These are phyloP conservation scores for Mariannaea elegans DNA, from an alignment of 2,329 filamentous ascomycete species.

Conservation along the genomic window DNA sequence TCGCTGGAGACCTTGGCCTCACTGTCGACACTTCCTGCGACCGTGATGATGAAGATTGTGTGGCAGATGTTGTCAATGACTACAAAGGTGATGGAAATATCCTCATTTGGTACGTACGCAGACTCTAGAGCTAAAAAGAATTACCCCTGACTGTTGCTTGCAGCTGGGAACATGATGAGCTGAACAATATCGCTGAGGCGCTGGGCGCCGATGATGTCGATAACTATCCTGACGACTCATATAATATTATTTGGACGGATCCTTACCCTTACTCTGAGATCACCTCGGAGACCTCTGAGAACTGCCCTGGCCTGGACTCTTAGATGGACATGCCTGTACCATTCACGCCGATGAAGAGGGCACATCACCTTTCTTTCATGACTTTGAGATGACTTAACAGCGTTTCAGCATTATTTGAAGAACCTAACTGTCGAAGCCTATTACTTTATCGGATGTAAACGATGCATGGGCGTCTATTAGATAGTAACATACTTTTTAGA, in stretches of 20 bases:
- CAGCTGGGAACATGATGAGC: slow-evolving; percentile 66
- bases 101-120: slow-evolving; percentile 60
- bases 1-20: slow-evolving; percentile 64
- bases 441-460: too few species aligned
- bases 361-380: too few species aligned
- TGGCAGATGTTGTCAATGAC: slow-evolving; percentile 56
- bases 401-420: too few species aligned
- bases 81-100: slow-evolving; percentile 64
- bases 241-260: slow-evolving; percentile 66
- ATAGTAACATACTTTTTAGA: too few species aligned
- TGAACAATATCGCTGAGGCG: slow-evolving; percentile 60
- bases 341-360: too few species aligned
- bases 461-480: too few species aligned
- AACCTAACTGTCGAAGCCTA: too few species aligned
- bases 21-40: slow-evolving; percentile 64
- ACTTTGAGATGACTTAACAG: too few species aligned
- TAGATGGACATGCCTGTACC: too few species aligned
- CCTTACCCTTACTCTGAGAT: slow-evolving; percentile 59
- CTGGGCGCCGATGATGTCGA: slow-evolving; percentile 61
- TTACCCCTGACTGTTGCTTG: too few species aligned
- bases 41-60: slow-evolving; percentile 64
- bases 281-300: slow-evolving; percentile 56
- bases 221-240: slow-evolving; percentile 60
- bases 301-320: slow-evolving; percentile 62
- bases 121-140: too few species aligned